Evolutionary conservation across 495 filamentous ascomycete species (phyloP).

Genomic region (Tuber brumale): DNA sequence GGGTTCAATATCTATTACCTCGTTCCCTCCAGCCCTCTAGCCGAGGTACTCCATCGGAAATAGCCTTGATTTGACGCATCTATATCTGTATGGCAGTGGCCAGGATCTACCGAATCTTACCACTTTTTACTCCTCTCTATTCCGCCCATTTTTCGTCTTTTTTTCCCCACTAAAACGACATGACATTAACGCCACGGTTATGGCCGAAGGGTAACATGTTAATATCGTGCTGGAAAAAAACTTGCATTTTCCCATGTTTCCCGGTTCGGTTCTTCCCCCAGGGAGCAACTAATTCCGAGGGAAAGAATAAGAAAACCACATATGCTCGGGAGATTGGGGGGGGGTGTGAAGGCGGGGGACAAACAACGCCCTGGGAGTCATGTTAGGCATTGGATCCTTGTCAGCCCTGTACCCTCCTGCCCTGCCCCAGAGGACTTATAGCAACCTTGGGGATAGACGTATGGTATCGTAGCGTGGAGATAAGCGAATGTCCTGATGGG

Average conservation of each 20-base stretch:
- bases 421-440: neutral
- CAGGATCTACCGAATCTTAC: neutral
- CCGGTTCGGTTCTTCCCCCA: neutral
- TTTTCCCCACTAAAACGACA: neutral
- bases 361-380: neutral
- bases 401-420: neutral
- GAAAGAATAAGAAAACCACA: neutral
- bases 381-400: neutral
- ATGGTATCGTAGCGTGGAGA: neutral
- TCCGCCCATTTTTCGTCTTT: neutral
- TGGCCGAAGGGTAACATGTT: neutral
- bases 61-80: neutral
- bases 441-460: neutral
- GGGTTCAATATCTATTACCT: neutral
- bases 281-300: neutral
- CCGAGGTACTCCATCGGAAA: neutral
- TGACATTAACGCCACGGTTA: too few species aligned
- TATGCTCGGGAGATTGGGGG: neutral
- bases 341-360: neutral
- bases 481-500: neutral
- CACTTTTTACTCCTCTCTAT: neutral
- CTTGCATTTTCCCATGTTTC: neutral
- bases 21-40: neutral
- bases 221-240: neutral
- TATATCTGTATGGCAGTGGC: neutral